Evolutionary conservation across 108 stramenopile species (phyloP), one percentile per base, ranked within the genome.

Genomic region (Nitzschia sp.): DNA sequence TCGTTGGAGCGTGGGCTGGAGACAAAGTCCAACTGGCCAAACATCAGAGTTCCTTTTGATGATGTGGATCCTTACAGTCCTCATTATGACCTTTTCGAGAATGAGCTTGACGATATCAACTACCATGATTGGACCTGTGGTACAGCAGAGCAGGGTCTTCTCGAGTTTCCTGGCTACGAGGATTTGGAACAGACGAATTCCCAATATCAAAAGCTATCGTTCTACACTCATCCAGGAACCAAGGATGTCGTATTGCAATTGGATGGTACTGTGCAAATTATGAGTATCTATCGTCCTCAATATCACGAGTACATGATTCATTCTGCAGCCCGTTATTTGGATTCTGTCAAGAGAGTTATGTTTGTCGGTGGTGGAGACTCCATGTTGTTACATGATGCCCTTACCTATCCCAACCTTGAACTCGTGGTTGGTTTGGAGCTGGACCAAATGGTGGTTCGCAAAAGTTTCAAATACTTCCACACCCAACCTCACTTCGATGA

Each of bases 401-500:
- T 88, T 19, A 85, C 86, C 67, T 88, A 91, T 43, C 79, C 79
- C 34, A 69, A 69, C 39, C 42, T 88, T 7, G 76, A 91, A 37
- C 57, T 80, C 12, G 75, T 86, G 0, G 66, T 88, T 37, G 86
- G 84, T 11, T 69, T 91, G 51, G 90, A 91, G 53, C 57, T 88
- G 37, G 90, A 91, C 70, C 90, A 91, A 59, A 81, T 73, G 57
- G 78, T 91, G 10, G 79, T 81, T 0, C 70, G 90, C 7, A 80
- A 86, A 24, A 67, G 71, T 55, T 81, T 86, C 72, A 86, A 83
- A 61, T 79, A 91, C 62, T 86, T 91, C 52, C 71, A 72, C n/a
- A 85, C 85, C 1, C 83, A 86, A 58, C 86, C 87, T 15, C 83
- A 88, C 51, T 88, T 88, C 67, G 76, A 88, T 42, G 77, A 88